Base-by-base conservation (phyloP, 441 rosid species). In the Kokia cookei region DNA sequence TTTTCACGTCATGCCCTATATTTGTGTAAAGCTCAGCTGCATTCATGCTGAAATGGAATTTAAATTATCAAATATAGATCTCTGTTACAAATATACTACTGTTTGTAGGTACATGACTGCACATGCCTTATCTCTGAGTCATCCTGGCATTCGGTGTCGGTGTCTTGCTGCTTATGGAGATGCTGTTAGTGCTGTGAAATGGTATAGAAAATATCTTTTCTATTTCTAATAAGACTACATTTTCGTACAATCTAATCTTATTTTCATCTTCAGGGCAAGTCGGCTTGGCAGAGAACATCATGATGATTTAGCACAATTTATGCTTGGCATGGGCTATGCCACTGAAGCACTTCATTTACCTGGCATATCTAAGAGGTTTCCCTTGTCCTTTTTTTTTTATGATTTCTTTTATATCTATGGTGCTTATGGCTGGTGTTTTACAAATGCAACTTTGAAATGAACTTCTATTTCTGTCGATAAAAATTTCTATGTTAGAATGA, bases 221-320 rank as follows among this genome's bases (percentile, higher is more conserved):
- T 65, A 54, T 60, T 61, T 74, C 73, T 1, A 58, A 24, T 17
- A 69, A 42, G 62, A 67, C 51, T 65, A 71, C 61, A 70, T 43
- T 72, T 71, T 70, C 77, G 63, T 68, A 64, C 55, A 57, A 53
- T 32, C 57, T 77, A 50, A 61, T n/a, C 65, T 51, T 68, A 43
- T 74, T 72, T 74, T 69, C 50, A 70, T 78, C 63, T 75, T 75
- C 88, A 96, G 99, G 98, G 98, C 98, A 80, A 96, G 94, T 86
- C 88, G 99, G 81, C 99, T 96, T 78, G 99, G 94, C 50, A 92
- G 99, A 82, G 99, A 96, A 76, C 99, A 96, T 82, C 99, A 96
- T 77, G 99, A 96, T 82, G 99, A 96, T 84, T 87, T 96, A 64
- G 98, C 98, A 54, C 97, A 96, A 75, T 96, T 96, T 79, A 85